Percentiles rank a stretch among this genome's conserved stretches.
phyloP scores from a whole-genome alignment of 164 flowering plant species.

The Tetracentron sinense region DNA sequence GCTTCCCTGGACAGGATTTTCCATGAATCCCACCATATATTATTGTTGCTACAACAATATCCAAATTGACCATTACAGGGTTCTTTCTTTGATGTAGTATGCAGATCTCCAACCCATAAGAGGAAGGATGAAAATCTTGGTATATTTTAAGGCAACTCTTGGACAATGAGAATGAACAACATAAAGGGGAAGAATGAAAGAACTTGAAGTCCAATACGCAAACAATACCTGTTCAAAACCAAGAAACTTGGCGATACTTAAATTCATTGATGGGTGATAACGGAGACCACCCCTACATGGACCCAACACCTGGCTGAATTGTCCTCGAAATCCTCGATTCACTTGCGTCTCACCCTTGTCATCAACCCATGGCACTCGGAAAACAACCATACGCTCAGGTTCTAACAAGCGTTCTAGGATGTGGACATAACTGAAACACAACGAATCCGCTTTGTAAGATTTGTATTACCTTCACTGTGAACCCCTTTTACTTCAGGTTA shows the following conservation, averaged over 20 bases:
- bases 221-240: slow-evolving; percentile 82
- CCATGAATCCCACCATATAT: neutral
- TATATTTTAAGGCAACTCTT: neutral
- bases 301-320: slow-evolving; percentile 87
- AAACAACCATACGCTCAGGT: slow-evolving; percentile 85
- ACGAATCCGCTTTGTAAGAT: neutral
- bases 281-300: slow-evolving; percentile 98
- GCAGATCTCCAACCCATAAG: neutral
- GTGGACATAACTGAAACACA: slow-evolving; percentile 71
- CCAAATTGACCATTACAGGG: neutral
- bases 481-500: slow-evolving; percentile 5
- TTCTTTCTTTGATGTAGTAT: neutral
- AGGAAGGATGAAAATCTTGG: neutral
- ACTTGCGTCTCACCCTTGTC: slow-evolving; percentile 96
- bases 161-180: neutral
- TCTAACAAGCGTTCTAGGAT: slow-evolving; percentile 93
- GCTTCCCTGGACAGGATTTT: neutral
- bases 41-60: neutral
- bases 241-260: slow-evolving; percentile 90
- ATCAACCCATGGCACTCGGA: slow-evolving; percentile 98
- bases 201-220: neutral
- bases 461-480: neutral
- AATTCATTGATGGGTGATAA: slow-evolving; percentile 87
- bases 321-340: slow-evolving; percentile 88
- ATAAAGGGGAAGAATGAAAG: neutral